These are phyloP conservation scores for Poa pratensis DNA, from an alignment of 176 grass and related monocot genomes.

Conservation along the genomic window DNA sequence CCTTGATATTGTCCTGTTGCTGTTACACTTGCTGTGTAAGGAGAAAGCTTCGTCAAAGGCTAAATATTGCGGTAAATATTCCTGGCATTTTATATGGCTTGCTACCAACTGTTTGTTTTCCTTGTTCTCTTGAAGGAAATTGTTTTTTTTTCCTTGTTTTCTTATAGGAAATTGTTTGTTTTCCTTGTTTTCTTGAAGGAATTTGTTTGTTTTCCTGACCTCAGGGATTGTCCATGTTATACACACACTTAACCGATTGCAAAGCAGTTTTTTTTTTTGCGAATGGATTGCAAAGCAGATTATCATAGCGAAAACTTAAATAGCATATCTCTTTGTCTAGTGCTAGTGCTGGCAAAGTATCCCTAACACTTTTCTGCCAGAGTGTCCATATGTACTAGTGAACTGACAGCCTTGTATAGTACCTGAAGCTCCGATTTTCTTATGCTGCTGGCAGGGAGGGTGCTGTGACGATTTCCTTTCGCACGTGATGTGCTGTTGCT, in stretches of 20 bases:
- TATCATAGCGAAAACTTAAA: neutral
- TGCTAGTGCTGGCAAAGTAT: neutral
- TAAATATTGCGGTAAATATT: constrained; percentile 75
- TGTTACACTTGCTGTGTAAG: constrained; percentile 98
- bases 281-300: constrained; percentile 2
- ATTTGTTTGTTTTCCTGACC: neutral
- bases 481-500: constrained; percentile 94
- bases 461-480: constrained; percentile 95
- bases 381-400: neutral
- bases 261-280: neutral
- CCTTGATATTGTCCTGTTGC: constrained; percentile 92
- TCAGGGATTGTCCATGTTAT: neutral
- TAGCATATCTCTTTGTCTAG: neutral
- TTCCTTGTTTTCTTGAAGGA: neutral
- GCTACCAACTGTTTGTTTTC: neutral
- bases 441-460: constrained; percentile 66
- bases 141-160: too few relatives aligned
- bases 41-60: constrained; percentile 79
- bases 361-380: neutral
- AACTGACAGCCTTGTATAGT: neutral
- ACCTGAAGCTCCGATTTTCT: neutral
- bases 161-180: neutral
- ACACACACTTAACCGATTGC: neutral
- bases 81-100: constrained; percentile 16
- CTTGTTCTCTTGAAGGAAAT: too few relatives aligned